These are phyloP conservation scores for Diaporthe australafricana DNA, from an alignment of 2,329 filamentous ascomycete species.

Conservation along the genomic window DNA sequence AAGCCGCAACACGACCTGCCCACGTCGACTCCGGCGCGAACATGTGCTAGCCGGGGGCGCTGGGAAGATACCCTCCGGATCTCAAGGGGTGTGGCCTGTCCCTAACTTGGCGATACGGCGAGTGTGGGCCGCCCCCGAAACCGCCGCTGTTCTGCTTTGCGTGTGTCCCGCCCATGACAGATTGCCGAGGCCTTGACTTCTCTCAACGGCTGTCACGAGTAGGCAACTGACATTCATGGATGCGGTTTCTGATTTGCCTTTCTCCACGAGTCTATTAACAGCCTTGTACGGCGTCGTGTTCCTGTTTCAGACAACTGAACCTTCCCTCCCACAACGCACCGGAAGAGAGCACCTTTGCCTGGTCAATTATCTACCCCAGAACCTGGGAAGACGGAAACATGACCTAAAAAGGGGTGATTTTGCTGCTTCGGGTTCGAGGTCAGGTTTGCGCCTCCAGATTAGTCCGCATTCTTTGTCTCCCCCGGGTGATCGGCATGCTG, in stretches of 20 bases:
- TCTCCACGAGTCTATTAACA: conserved; percentile 2
- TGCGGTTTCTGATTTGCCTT: neutral
- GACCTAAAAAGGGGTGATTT: conserved; percentile 17
- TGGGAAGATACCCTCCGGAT: neutral
- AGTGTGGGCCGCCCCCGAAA: conserved; percentile 18
- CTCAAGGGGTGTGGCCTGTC: conserved; percentile 23
- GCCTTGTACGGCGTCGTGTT: conserved; percentile 13
- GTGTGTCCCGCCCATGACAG: neutral
- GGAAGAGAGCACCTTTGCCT: conserved; percentile 8
- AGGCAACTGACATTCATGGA: conserved; percentile 10
- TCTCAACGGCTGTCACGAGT: conserved; percentile 22
- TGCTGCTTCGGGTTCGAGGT: conserved; percentile 23
- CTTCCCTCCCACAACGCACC: neutral
- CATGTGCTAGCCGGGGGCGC: neutral
- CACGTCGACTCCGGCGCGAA: neutral
- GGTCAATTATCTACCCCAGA: neutral
- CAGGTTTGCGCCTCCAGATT: conserved; percentile 19
- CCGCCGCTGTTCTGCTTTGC: conserved; percentile 24
- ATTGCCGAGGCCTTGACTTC: neutral
- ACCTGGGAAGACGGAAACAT: conserved; percentile 24
- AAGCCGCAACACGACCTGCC: neutral
- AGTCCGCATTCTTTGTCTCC: conserved; percentile 13
- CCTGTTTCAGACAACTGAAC: conserved; percentile 15
- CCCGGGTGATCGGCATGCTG: conserved; percentile 25
- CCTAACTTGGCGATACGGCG: neutral